Evolutionary conservation across 2,329 filamentous ascomycete genomes (phyloP).

Genomic region (Chaetothyriales sp.): DNA sequence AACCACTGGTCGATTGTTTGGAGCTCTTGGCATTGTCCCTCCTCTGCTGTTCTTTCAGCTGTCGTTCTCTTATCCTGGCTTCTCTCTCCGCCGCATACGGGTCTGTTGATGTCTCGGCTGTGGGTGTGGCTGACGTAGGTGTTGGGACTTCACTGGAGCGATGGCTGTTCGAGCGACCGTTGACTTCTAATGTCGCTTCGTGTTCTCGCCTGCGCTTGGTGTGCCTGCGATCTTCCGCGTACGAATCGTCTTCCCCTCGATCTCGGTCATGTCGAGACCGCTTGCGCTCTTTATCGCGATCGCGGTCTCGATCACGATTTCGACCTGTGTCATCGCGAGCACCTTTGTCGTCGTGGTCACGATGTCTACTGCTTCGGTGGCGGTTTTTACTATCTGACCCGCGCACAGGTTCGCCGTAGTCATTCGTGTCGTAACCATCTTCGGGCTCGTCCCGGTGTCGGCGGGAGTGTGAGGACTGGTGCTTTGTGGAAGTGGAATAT

Average conservation of each 20-base stretch:
- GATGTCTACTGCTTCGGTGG: conserved; percentile 16
- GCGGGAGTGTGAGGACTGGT: conserved; percentile 34
- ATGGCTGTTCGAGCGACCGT: conserved; percentile 14
- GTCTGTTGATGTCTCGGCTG: conserved; percentile 30
- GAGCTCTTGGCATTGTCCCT: conserved; percentile 39
- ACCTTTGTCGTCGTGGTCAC: conserved; percentile 11
- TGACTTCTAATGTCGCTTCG: conserved; percentile 3
- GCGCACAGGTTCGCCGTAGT: conserved; percentile 14
- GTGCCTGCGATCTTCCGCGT: conserved; percentile 1
- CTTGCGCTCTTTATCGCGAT: conserved; percentile 20
- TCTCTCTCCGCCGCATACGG: conserved; percentile 62
- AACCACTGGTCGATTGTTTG: conserved; percentile 1
- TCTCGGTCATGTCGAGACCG: conserved; percentile 8
- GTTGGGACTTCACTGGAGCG: conserved; percentile 11
- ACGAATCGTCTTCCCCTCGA: conserved; percentile 10
- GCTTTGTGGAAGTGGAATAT: conserved; percentile 30
- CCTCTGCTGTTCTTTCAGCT: conserved; percentile 53
- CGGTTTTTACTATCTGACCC: conserved; percentile 7
- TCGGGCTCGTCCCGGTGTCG: conserved; percentile 32
- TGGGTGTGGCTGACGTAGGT: conserved; percentile 1
- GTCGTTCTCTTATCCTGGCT: conserved; percentile 47
- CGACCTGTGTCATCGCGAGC: conserved; percentile 24
- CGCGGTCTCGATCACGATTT: conserved; percentile 26
- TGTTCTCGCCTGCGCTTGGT: neutral
- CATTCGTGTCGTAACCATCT: conserved; percentile 17